Evolutionary conservation across 208 protist species (phyloP), one percentile per base, ranked within the genome.

Genomic region (Borovskyia barvae): DNA sequence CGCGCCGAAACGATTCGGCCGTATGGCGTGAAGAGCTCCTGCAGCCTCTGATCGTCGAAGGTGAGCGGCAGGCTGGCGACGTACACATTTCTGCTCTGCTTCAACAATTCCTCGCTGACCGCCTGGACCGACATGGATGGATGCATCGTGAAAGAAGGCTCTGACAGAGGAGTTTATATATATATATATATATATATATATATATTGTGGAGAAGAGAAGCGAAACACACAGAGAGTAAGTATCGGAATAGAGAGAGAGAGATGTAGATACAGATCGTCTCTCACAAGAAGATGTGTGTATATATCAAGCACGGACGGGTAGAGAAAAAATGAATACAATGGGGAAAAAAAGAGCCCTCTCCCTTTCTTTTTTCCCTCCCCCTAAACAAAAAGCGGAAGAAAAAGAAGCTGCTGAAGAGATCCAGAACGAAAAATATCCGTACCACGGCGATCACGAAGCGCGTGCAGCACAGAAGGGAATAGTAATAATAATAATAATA

Each of bases 41-140:
- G 57, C 15, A 93, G 67, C 52, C 86, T 52, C 26, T 80, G 65
- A 50, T 93, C 79, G 19, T 75, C 68, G 65, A 89, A 86, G 41
- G 73, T 60, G 12, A 74, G 25, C 2, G 86, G 86, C n/a, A 93
- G 80, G 14, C 72, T 81, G 8, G 86, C 82, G 2, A 90, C 82
- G 70, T 93, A 93, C 30, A 80, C 73, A 29, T 80, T 80, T 49
- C 66, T 63, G 57, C 47, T 58, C 40, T 66, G 35, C 47, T 63
- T 58, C 17, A 56, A 42, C 5, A 51, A 61, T 25, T 57, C 60
- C 6, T 63, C 48, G 43, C 39, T 66, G 52, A 47, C 0, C 35
- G 39, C 15, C 52, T 43, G 52, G 11, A 39, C 36, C n/a, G 17
- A 25, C 19, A 17, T 36, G 37, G 33, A 39, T 28, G 37, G 25